phyloP scores from a whole-genome alignment of 148 eudicot species.

The Spergularia marina region DNA sequence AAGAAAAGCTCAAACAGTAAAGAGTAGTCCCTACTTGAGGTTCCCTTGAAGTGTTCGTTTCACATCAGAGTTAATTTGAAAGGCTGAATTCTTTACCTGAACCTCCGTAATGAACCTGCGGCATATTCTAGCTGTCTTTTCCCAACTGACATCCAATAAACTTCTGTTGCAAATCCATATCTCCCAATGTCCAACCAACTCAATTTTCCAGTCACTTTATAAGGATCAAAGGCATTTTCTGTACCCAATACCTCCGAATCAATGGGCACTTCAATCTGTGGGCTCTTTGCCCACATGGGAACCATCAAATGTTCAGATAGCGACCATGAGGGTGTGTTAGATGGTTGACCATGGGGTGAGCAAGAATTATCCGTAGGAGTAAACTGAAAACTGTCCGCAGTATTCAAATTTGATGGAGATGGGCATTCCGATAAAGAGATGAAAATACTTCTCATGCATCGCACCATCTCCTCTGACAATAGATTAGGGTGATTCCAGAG shows the following conservation, averaged over 20 bases:
- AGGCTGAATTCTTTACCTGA: conserved; percentile 19
- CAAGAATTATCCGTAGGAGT: conserved; percentile 12
- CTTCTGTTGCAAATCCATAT: conserved; percentile 36
- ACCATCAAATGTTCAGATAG: conserved; percentile 39
- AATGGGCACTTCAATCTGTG: conserved; percentile 34
- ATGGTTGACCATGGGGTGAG: conserved; percentile 26
- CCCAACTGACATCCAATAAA: conserved; percentile 42
- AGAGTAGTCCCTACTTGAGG: background rate
- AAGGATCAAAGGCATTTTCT: conserved; percentile 34
- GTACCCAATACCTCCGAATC: conserved; percentile 33
- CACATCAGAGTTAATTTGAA: background rate
- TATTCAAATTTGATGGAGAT: conserved; percentile 15
- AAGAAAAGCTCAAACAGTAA: background rate
- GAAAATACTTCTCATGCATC: conserved; percentile 40
- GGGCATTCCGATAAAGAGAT: conserved; percentile 36
- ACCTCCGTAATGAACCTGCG: conserved; percentile 37
- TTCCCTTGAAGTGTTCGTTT: background rate
- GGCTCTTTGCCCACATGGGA: conserved; percentile 42
- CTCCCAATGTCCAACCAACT: conserved; percentile 39
- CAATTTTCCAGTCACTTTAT: conserved; percentile 33
- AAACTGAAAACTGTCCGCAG: conserved; percentile 9
- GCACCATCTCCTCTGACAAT: conserved; percentile 41
- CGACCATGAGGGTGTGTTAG: conserved; percentile 33
- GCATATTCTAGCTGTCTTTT: conserved; percentile 42
- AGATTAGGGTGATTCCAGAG: conserved; percentile 37